Evolutionary conservation across 2,329 filamentous ascomycete species (phyloP), one percentile per base, ranked within the genome.

Genomic region (Leptographium galeiforme): DNA sequence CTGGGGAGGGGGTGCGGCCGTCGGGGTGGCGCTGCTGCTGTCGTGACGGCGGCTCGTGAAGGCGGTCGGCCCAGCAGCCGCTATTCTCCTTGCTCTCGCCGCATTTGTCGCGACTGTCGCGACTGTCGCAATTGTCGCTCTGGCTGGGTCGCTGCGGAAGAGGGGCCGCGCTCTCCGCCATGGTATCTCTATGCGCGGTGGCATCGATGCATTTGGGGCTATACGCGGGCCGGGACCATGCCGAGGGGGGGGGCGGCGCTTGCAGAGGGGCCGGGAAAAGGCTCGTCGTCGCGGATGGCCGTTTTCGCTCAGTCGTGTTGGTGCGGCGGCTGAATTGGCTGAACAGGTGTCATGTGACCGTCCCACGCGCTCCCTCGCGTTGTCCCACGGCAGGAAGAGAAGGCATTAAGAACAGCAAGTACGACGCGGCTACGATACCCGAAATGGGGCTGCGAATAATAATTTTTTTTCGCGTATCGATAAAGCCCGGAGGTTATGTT

Each of bases 121-220:
- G 34, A 7, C 25, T 34, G 34, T 8, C 8, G 34, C 34, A 25
- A 36, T 36, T 36, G 34, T 13, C 32, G 18, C 32, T 11, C 10
- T 14, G 25, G 14, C 25, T 18, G 8, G 19, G 25, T 18, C 19
- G 25, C 12, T 2, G 18, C 14, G 32, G 19, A 53, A 48, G 18
- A 52, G 38, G 2, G 45, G 52, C 50, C 50, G 51, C 36, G 16
- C 55, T 14, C 45, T 30, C 48, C 56, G 43, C 54, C 56, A 58
- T 48, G 38, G 44, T 47, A 50, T 33, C 25, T 55, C 48, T 44
- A 53, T 34, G 48, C 54, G 53, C 51, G 46, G 39, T 44, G 55
- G 56, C 56, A 58, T 58, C 47, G 51, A 53, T 41, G 39, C 51
- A 49, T 52, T 18, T 8, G 39, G 47, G 41, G 39, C 54, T 55